These are phyloP conservation scores for Botrytis byssoidea DNA, from an alignment of 2,329 filamentous ascomycete genomes.

Conservation along the genomic window DNA sequence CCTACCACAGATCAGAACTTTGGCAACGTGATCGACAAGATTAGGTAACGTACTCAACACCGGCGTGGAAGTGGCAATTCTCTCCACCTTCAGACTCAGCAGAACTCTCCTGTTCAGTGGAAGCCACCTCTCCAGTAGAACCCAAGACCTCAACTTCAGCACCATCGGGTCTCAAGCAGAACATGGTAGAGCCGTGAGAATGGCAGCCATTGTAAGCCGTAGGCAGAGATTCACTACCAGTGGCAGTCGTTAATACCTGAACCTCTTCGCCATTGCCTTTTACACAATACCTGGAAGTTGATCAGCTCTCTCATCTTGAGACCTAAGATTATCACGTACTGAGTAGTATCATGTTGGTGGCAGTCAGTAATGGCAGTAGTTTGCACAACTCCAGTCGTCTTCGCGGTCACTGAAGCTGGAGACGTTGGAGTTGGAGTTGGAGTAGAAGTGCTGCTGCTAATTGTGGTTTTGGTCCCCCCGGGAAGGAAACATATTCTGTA, in stretches of 20 bases:
- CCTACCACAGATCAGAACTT: background rate
- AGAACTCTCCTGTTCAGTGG: background rate
- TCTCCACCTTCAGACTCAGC: background rate
- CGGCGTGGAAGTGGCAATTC: background rate
- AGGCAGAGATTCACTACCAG: background rate
- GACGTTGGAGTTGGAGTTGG: background rate
- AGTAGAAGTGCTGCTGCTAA: background rate
- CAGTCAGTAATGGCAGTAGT: background rate
- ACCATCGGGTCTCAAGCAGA: background rate
- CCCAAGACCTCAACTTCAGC: background rate
- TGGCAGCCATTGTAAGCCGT: background rate
- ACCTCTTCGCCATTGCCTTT: constrained; percentile 7
- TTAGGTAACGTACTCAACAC: background rate
- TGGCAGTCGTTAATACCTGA: background rate
- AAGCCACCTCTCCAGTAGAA: no score
- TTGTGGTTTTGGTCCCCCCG: background rate
- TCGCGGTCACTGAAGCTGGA: background rate
- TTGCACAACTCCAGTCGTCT: background rate
- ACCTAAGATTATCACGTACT: background rate
- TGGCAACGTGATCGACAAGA: background rate
- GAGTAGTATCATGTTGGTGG: constrained; percentile 4
- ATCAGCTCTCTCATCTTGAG: background rate
- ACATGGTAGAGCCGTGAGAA: background rate
- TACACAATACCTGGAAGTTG: background rate
- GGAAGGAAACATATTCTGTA: background rate